Conservation (phyloP, 805 yeast species). For the Lachancea mirantina region DNA sequence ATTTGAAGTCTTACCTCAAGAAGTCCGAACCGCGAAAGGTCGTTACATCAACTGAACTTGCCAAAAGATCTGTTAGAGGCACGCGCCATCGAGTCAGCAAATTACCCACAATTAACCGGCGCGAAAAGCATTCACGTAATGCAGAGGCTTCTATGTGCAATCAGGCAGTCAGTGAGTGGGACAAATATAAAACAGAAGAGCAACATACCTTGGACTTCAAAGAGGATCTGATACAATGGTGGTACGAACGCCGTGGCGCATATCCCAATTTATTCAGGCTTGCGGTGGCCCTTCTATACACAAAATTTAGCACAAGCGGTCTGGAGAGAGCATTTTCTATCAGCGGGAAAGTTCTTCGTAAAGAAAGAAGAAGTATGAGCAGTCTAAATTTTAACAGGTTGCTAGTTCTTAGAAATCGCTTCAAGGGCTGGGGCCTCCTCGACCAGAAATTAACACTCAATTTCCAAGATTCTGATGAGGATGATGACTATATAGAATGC, state of each 20-base stretch:
- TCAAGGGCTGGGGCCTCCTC: constrained; percentile 7
- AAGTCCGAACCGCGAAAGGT: too few species aligned
- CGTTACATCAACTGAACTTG: too few species aligned
- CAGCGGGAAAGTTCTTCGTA: constrained; percentile 3
- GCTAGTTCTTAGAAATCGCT: constrained; percentile 8
- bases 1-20: too few species aligned
- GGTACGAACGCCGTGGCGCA: constrained; percentile 6
- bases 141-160: too few species aligned
- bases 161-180: too few species aligned
- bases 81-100: too few species aligned
- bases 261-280: constrained; percentile 8
- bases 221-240: constrained; percentile 7
- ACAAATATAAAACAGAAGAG: constrained; percentile 1
- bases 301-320: constrained; percentile 8
- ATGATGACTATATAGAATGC: too few species aligned
- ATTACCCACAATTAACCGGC: too few species aligned
- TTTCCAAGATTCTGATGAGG: too few species aligned
- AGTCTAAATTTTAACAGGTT: constrained; percentile 4
- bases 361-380: constrained; percentile 4
- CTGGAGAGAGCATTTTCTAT: constrained; percentile 7
- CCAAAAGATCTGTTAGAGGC: too few species aligned
- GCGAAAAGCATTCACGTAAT: background rate
- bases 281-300: constrained; percentile 9
- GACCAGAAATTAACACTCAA: too few species aligned
- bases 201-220: constrained; percentile 3